phyloP scores from a whole-genome alignment of 768 basidiomycete genomes.

The Auricularia cornea region DNA sequence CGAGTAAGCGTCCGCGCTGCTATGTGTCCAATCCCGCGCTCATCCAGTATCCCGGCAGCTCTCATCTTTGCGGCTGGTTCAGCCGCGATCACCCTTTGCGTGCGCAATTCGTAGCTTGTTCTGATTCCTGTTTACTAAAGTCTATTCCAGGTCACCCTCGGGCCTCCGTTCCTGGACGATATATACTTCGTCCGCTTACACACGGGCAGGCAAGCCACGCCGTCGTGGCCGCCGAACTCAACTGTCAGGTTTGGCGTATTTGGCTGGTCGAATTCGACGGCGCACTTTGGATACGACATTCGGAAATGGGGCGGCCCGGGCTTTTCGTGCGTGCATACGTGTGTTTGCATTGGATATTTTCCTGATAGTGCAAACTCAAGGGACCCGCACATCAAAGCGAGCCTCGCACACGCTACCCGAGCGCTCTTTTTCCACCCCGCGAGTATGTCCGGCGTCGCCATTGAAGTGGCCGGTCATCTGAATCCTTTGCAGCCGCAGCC shows the following conservation, averaged over 20 bases:
- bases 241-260: neutral
- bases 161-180: neutral
- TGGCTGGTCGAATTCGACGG: neutral
- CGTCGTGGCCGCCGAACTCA: neutral
- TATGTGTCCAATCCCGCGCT: neutral
- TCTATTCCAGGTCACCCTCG: neutral
- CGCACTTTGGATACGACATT: neutral
- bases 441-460: neutral
- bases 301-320: neutral
- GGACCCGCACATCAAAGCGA: neutral
- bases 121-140: neutral
- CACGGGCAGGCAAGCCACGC: neutral
- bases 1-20: neutral
- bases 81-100: neutral
- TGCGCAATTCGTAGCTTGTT: neutral
- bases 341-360: neutral
- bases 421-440: neutral
- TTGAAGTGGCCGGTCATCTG: neutral
- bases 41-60: neutral
- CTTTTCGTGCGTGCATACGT: neutral
- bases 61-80: neutral
- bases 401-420: neutral
- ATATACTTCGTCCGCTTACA: neutral
- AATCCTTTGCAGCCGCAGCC: neutral
- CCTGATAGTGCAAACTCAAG: neutral